These are phyloP conservation scores for Leavenworthia alabamica DNA, from an alignment of 345 rosid species.

Conservation along the genomic window DNA sequence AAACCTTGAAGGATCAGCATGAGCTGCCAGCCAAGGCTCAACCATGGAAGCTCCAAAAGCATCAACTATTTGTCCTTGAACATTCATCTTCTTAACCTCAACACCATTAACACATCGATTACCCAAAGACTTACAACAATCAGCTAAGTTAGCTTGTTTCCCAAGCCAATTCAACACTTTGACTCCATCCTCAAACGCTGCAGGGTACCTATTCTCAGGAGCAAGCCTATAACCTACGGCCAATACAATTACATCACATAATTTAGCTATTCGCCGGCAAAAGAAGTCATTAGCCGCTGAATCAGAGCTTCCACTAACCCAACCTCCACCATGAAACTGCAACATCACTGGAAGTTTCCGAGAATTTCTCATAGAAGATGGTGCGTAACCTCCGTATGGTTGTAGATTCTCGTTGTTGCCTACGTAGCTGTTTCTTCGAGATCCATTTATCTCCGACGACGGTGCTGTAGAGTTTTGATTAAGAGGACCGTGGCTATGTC, in stretches of 20 bases:
- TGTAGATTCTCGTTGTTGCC: constrained; percentile 21
- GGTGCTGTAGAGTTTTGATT: too few relatives aligned
- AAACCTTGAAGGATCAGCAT: constrained; percentile 65
- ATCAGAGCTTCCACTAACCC: constrained; percentile 69
- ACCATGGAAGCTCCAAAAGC: constrained; percentile 72
- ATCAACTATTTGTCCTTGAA: constrained; percentile 44
- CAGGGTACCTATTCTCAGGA: constrained; percentile 74
- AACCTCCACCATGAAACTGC: constrained; percentile 97
- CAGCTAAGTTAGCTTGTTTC: constrained; percentile 69
- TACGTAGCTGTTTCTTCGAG: too few relatives aligned
- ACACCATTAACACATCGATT: constrained; percentile 29
- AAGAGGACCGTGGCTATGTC: constrained; percentile 12
- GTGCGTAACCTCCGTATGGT: constrained; percentile 58
- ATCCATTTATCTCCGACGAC: too few relatives aligned
- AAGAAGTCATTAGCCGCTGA: constrained; percentile 60
- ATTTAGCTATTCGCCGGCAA: constrained; percentile 63
- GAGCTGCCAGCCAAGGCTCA: constrained; percentile 85
- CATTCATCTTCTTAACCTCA: constrained; percentile 26
- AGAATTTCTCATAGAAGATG: constrained; percentile 28
- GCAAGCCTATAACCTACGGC: constrained; percentile 88
- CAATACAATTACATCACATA: constrained; percentile 70
- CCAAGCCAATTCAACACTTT: constrained; percentile 74
- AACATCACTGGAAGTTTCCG: constrained; percentile 70
- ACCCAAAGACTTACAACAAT: constrained; percentile 40
- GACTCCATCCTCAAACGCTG: constrained; percentile 76